phyloP scores from a whole-genome alignment of 1,284 basidiomycete species.

The Irpex sp. region DNA sequence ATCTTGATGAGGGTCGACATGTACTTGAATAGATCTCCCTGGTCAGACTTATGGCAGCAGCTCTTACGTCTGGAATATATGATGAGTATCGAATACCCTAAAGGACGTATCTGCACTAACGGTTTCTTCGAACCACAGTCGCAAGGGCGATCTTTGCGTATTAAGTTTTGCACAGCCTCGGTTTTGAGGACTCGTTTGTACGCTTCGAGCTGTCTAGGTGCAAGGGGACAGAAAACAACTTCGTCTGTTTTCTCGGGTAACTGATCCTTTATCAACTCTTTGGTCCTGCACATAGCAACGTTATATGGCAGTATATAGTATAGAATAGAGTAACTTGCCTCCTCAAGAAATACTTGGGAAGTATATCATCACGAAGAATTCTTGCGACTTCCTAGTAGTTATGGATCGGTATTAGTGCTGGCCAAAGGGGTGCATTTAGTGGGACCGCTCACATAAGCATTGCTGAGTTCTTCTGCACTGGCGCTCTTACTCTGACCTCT shows the following conservation, averaged over 20 bases:
- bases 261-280: constrained; percentile 74
- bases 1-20: constrained; percentile 78
- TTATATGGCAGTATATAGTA: neutral
- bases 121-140: constrained; percentile 56
- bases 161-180: constrained; percentile 58
- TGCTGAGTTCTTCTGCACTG: constrained; percentile 54
- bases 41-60: constrained; percentile 59
- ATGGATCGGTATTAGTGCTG: neutral
- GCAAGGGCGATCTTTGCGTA: constrained; percentile 65
- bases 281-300: constrained; percentile 50
- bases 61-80: constrained; percentile 44
- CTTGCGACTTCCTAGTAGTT: constrained; percentile 47
- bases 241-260: constrained; percentile 79
- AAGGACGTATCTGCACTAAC: constrained; percentile 30
- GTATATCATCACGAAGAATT: constrained; percentile 55
- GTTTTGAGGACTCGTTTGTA: constrained; percentile 67
- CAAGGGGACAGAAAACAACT: constrained; percentile 86
- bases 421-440: no score
- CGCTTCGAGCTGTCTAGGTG: constrained; percentile 55
- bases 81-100: neutral
- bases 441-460: constrained; percentile 39
- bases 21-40: constrained; percentile 64
- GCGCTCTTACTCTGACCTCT: constrained; percentile 64
- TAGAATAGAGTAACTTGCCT: constrained; percentile 38
- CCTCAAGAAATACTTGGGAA: constrained; percentile 74